Evolutionary conservation across 1,139 yeast species (phyloP).

Genomic region (Saccharomyces hybrid): DNA sequence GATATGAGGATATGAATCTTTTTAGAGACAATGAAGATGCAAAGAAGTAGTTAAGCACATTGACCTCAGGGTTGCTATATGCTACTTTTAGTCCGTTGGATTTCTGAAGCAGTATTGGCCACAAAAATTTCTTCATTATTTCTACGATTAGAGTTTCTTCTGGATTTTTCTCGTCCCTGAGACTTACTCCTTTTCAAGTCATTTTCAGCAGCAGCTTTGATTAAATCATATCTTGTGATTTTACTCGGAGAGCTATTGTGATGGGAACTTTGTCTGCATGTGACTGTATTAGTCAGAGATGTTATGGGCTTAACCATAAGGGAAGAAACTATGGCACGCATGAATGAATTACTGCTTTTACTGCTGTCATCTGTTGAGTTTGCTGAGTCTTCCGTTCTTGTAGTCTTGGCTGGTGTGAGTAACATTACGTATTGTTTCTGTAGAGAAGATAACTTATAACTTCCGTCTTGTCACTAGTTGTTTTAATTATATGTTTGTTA

Average conservation of each 20-base stretch:
- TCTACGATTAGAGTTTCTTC: not conserved
- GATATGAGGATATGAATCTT: not conserved
- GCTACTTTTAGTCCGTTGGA: not conserved
- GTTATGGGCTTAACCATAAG: constrained; percentile 5
- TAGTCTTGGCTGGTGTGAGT: not conserved
- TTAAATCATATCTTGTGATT: constrained; percentile 16
- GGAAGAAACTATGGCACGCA: not conserved
- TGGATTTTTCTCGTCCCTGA: not conserved
- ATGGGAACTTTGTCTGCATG: not conserved
- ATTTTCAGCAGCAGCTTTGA: constrained; percentile 10
- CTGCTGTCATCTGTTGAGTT: not conserved
- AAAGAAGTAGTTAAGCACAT: not conserved
- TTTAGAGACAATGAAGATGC: not conserved
- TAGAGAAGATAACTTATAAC: not conserved
- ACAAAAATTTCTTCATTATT: not conserved
- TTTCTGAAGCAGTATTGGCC: not conserved
- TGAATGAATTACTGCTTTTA: not conserved
- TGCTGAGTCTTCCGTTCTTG: not conserved
- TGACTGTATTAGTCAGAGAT: not conserved
- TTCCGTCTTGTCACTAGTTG: not conserved
- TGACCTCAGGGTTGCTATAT: not conserved
- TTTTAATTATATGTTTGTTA: not conserved
- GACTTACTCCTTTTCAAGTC: constrained; percentile 1
- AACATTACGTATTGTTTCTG: not conserved
- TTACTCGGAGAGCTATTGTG: constrained; percentile 3